Evolutionary conservation across 202 grass and related monocot species (phyloP).

Genomic region (Miscanthus sacchariflorus): DNA sequence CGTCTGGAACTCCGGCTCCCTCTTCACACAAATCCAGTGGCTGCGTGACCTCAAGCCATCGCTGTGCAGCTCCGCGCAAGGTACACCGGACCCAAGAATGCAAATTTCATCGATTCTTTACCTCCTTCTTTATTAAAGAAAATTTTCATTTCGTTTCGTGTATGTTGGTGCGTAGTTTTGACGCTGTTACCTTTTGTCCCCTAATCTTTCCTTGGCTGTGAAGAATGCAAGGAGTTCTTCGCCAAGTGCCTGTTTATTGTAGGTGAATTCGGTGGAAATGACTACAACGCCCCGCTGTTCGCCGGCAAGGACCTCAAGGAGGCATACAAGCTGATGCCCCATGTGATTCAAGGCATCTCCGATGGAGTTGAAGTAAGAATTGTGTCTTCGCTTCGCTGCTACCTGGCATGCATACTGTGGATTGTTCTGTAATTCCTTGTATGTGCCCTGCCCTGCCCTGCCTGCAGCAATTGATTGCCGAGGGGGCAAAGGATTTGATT

Average conservation of each 20-base stretch:
- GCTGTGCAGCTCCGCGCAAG: slow-evolving; percentile 66
- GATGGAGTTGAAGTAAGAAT: slow-evolving; percentile 70
- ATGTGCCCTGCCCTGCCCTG: background rate
- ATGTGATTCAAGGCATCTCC: slow-evolving; percentile 73
- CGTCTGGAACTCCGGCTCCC: slow-evolving; percentile 80
- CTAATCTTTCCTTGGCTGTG: background rate
- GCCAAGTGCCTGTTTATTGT: slow-evolving; percentile 74
- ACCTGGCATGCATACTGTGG: background rate
- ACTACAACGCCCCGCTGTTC: slow-evolving; percentile 83
- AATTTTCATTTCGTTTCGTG: slow-evolving; percentile 2
- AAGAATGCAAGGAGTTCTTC: slow-evolving; percentile 81
- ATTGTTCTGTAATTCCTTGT: background rate
- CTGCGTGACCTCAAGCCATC: slow-evolving; percentile 79
- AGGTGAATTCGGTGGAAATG: slow-evolving; percentile 84
- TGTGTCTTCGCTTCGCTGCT: background rate
- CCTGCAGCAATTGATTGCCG: slow-evolving; percentile 71
- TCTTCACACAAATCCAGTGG: slow-evolving; percentile 88
- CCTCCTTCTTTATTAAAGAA: background rate
- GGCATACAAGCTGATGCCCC: slow-evolving; percentile 62
- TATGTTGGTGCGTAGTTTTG: slow-evolving; percentile 34
- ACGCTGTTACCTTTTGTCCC: slow-evolving; percentile 11
- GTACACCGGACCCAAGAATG: slow-evolving; percentile 20
- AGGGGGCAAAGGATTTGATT: slow-evolving; percentile 84
- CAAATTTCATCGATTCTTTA: slow-evolving; percentile 8
- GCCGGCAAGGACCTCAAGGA: slow-evolving; percentile 71